Evolutionary conservation across 1,284 basidiomycete species (phyloP).

Genomic region (Apiotrichum sp.): DNA sequence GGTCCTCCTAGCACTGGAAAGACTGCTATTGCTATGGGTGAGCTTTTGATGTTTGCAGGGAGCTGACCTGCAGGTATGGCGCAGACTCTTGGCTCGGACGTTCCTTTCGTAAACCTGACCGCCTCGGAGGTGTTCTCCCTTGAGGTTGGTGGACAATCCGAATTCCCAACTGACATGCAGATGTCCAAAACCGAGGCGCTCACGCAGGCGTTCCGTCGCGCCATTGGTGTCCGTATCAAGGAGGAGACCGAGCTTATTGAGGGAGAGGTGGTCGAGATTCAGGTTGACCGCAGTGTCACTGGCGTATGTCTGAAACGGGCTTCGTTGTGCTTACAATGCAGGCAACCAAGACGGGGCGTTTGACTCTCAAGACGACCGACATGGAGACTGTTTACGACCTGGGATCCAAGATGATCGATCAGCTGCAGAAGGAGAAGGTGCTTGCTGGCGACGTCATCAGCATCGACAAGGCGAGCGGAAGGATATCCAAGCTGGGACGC

Average conservation of each 20-base stretch:
- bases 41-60: constrained; percentile 17
- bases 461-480: constrained; percentile 97
- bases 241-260: constrained; percentile 97
- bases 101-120: constrained; percentile 95
- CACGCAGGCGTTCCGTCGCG: constrained; percentile 89
- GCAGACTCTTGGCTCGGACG: constrained; percentile 84
- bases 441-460: constrained; percentile 92
- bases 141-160: constrained; percentile 48
- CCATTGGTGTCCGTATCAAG: constrained; percentile 94
- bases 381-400: constrained; percentile 99
- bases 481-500: constrained; percentile 90
- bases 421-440: constrained; percentile 92
- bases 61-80: constrained; percentile 69
- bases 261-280: constrained; percentile 97
- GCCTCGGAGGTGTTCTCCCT: constrained; percentile 96
- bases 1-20: constrained; percentile 95
- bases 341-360: constrained; percentile 96
- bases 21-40: constrained; percentile 93
- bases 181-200: constrained; percentile 99
- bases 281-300: constrained; percentile 93
- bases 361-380: constrained; percentile 97
- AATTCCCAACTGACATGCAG: constrained; percentile 25
- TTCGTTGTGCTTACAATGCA: constrained; percentile 37
- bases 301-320: constrained; percentile 58
- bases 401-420: constrained; percentile 98